These are phyloP conservation scores for Gossypium thurberi DNA, from an alignment of 345 rosid genomes.

Conservation along the genomic window DNA sequence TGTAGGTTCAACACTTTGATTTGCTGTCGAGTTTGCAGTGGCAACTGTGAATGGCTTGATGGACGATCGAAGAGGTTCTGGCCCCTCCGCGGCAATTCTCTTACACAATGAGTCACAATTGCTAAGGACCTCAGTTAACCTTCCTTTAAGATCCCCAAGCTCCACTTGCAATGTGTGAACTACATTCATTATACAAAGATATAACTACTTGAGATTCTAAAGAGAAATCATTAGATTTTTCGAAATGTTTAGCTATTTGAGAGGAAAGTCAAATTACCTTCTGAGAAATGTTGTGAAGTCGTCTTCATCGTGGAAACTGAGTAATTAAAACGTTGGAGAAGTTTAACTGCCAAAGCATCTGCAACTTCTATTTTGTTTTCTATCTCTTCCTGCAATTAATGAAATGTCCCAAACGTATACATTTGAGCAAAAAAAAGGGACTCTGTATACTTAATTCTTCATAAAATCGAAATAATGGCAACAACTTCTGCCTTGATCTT, in stretches of 20 bases:
- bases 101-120: slow-evolving; percentile 75
- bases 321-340: slow-evolving; percentile 65
- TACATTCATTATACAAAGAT: slow-evolving; percentile 22
- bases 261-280: slow-evolving; percentile 39
- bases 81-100: slow-evolving; percentile 68
- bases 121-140: slow-evolving; percentile 77
- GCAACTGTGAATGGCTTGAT: slow-evolving; percentile 40
- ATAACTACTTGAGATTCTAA: background rate
- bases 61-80: slow-evolving; percentile 58
- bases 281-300: slow-evolving; percentile 70
- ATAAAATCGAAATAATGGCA: background rate
- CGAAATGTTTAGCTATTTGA: background rate
- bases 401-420: slow-evolving; percentile 5
- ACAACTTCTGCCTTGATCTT: slow-evolving; percentile 7
- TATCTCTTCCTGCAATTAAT: slow-evolving; percentile 61
- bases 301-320: slow-evolving; percentile 74
- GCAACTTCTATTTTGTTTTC: slow-evolving; percentile 91
- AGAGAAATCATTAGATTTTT: background rate
- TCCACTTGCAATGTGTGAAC: slow-evolving; percentile 87
- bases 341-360: slow-evolving; percentile 88
- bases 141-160: slow-evolving; percentile 85
- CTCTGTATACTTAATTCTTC: background rate
- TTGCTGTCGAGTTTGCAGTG: slow-evolving; percentile 19
- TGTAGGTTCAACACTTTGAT: background rate
- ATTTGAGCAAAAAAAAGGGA: background rate